phyloP scores from a whole-genome alignment of 345 rosid species.

The Citrus hindsii region DNA sequence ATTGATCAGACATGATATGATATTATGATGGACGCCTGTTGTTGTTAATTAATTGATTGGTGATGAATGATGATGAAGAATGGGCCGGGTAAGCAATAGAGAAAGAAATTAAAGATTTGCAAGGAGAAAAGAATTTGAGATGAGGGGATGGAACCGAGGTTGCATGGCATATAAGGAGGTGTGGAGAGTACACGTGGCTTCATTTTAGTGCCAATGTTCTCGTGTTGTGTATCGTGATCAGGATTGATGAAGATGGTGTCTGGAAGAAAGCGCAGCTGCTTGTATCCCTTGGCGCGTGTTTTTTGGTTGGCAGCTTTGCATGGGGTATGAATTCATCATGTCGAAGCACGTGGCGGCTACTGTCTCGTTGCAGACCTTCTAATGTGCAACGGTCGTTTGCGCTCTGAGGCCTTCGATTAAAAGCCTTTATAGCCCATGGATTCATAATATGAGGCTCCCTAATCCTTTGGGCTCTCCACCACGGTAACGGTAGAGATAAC shows the following conservation, averaged over 20 bases:
- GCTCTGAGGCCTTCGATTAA: neutral
- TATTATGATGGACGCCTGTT: neutral
- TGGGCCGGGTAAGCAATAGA: too few species aligned
- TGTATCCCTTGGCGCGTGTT: constrained; percentile 14
- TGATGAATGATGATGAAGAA: too few species aligned
- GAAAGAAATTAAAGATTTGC: too few species aligned
- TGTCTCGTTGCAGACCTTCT: neutral
- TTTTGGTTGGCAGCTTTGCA: constrained; percentile 12
- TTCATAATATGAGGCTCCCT: too few species aligned
- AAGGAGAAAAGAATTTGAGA: neutral
- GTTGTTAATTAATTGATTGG: too few species aligned
- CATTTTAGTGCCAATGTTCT: neutral
- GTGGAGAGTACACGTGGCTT: neutral
- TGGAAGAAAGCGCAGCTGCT: neutral
- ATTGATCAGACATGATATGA: constrained; percentile 30
- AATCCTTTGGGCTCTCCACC: too few species aligned
- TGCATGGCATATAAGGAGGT: neutral
- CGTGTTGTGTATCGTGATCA: neutral
- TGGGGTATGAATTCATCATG: neutral
- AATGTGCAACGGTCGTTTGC: too few species aligned
- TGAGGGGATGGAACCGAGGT: neutral
- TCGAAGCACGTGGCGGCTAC: constrained; percentile 3
- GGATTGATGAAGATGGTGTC: neutral
- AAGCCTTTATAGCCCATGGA: neutral
- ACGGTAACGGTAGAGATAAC: too few species aligned